Percentiles rank a stretch among this genome's conserved stretches.
Conservation (phyloP, 371 early-diverging fungal species). For the Blakeslea trispora region DNA sequence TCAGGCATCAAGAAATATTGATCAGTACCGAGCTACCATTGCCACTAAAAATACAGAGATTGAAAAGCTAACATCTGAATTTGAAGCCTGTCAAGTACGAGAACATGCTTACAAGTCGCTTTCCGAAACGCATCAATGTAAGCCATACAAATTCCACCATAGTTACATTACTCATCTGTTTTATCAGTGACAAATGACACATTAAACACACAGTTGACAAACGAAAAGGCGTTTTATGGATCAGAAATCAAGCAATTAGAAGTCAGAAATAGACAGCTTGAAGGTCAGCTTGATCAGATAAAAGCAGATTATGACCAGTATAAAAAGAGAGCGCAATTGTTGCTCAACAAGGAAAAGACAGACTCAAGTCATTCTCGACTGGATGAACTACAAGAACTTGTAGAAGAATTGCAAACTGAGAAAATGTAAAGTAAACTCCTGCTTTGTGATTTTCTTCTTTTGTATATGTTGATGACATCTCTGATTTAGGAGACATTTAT, state of each 20-base stretch:
- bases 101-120: conserved; percentile 35
- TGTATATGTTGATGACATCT: too few species aligned
- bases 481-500: background rate
- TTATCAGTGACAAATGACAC: conserved; percentile 45
- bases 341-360: conserved; percentile 41
- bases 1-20: conserved; percentile 62
- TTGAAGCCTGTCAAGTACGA: conserved; percentile 41
- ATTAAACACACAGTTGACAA: conserved; percentile 43
- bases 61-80: conserved; percentile 38
- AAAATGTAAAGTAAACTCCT: conserved; percentile 24
- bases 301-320: conserved; percentile 62
- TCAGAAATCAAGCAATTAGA: conserved; percentile 56
- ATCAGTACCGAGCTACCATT: conserved; percentile 59
- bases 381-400: conserved; percentile 40
- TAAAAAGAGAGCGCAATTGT: conserved; percentile 58
- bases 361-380: conserved; percentile 26
- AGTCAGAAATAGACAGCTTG: conserved; percentile 50
- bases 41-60: conserved; percentile 56
- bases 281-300: conserved; percentile 44
- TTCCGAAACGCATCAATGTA: conserved; percentile 46
- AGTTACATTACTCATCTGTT: background rate
- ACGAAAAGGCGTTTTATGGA: conserved; percentile 43
- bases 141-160: too few species aligned
- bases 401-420: conserved; percentile 33
- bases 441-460: background rate